phyloP scores from a whole-genome alignment of 805 yeast species.

The Kazachstania viticola region DNA sequence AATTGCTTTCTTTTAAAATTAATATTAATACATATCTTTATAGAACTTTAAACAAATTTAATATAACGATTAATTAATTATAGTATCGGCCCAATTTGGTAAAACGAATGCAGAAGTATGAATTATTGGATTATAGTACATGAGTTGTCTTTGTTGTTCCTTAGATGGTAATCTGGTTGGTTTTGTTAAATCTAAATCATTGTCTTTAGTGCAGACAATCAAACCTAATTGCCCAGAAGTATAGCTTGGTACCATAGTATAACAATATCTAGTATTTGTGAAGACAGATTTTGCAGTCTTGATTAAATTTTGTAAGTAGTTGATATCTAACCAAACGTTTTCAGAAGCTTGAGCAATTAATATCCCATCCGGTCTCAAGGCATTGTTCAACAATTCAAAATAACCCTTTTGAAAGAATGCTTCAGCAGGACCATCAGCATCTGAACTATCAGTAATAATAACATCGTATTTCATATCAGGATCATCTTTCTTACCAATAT shows the following conservation, averaged over 20 bases:
- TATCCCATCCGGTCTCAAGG: slow-evolving; percentile 52
- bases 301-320: slow-evolving; percentile 38
- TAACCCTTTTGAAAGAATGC: slow-evolving; percentile 72
- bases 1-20: no score
- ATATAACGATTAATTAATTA: slow-evolving; percentile 10
- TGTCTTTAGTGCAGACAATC: slow-evolving; percentile 56
- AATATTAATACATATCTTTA: not conserved
- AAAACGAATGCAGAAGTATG: slow-evolving; percentile 66
- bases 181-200: slow-evolving; percentile 31
- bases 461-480: slow-evolving; percentile 58
- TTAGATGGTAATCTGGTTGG: slow-evolving; percentile 42
- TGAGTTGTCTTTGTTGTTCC: slow-evolving; percentile 39
- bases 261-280: slow-evolving; percentile 51
- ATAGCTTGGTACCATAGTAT: slow-evolving; percentile 78
- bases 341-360: slow-evolving; percentile 74
- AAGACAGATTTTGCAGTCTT: slow-evolving; percentile 44
- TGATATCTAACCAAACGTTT: slow-evolving; percentile 62
- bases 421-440: slow-evolving; percentile 94
- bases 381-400: slow-evolving; percentile 53
- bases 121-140: slow-evolving; percentile 53
- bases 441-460: slow-evolving; percentile 84
- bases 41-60: no score
- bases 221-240: slow-evolving; percentile 83
- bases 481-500: slow-evolving; percentile 19
- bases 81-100: slow-evolving; percentile 64